phyloP scores from a whole-genome alignment of 306 rosid genomes.

The Lagenaria siceraria region DNA sequence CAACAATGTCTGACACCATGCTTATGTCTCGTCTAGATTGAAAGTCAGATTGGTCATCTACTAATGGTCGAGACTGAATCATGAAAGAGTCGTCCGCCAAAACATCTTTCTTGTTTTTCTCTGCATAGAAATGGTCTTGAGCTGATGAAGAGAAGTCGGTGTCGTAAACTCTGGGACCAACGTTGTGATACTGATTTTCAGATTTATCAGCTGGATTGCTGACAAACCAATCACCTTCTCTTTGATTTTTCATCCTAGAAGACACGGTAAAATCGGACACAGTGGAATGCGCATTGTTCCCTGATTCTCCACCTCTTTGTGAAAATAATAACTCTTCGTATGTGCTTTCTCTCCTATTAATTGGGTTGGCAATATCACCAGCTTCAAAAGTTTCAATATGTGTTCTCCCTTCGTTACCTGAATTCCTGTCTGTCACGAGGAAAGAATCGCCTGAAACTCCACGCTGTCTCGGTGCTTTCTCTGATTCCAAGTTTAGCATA shows the following conservation, averaged over 20 bases:
- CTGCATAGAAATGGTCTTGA: conserved; percentile 17
- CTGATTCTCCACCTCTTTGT: conserved; percentile 34
- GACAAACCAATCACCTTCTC: conserved; percentile 69
- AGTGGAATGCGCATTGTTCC: conserved; percentile 21
- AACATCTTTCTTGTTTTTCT: conserved; percentile 40
- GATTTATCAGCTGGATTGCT: conserved; percentile 28
- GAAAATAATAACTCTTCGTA: conserved; percentile 46
- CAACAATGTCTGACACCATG: conserved; percentile 47
- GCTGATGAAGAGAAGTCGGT: conserved; percentile 36
- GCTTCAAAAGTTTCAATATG: conserved; percentile 31
- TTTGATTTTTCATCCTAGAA: conserved; percentile 31
- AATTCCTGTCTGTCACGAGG: conserved; percentile 34
- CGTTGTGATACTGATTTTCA: conserved; percentile 19
- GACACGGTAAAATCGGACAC: conserved; percentile 24
- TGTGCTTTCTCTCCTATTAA: conserved; percentile 26
- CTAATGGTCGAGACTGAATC: conserved; percentile 49
- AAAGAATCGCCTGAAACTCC: conserved; percentile 53
- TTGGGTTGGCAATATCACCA: conserved; percentile 25
- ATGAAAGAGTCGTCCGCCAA: conserved; percentile 82
- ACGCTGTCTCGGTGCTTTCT: conserved; percentile 27
- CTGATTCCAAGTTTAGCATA: conserved; percentile 23
- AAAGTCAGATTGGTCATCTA: conserved; percentile 39
- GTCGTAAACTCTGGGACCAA: conserved; percentile 32
- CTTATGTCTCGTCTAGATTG: conserved; percentile 42
- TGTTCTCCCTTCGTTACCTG: conserved; percentile 19